Conservation (phyloP, 2,329 filamentous ascomycete species). For the Apiospora koreana region DNA sequence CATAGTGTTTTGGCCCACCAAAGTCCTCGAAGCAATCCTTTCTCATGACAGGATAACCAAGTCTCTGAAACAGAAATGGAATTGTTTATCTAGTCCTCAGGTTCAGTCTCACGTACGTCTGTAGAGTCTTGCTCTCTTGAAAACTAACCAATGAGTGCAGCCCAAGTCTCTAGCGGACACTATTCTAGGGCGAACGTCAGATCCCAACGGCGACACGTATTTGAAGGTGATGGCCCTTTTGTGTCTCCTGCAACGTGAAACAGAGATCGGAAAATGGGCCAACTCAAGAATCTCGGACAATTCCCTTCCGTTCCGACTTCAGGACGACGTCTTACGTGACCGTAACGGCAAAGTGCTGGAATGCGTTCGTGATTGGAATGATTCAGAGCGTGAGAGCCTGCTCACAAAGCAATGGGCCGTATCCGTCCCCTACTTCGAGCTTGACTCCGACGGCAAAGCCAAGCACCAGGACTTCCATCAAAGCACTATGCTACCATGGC, state of each 20-base stretch:
- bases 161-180: neutral
- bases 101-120: neutral
- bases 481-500: neutral
- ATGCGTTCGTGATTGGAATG: neutral
- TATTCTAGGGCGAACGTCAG: neutral
- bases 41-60: neutral
- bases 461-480: neutral
- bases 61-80: too few species aligned
- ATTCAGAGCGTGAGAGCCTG: neutral
- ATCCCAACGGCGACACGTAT: neutral
- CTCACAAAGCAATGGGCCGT: neutral
- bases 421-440: neutral
- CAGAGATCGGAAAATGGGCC: neutral
- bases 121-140: neutral
- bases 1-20: neutral
- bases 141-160: neutral
- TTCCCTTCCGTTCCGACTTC: neutral
- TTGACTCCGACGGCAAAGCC: neutral
- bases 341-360: neutral
- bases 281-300: neutral
- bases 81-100: too few species aligned
- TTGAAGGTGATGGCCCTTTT: neutral
- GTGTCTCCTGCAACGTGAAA: neutral
- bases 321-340: neutral
- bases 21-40: neutral